Conservation (phyloP, 1,284 basidiomycete species). For the Neonothopanus nambi region DNA sequence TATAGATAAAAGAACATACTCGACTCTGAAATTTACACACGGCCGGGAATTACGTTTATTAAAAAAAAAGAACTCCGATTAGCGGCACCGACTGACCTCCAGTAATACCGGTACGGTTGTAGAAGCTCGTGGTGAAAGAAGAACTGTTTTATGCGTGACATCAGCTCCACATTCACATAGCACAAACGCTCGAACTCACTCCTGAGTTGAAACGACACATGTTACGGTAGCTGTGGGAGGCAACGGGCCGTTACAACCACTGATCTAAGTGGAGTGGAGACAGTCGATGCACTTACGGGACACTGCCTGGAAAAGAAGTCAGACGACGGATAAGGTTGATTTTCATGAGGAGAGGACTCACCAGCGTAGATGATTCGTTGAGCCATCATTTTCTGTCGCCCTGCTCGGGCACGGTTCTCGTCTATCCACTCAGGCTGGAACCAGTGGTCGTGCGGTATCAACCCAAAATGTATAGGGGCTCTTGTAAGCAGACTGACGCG, state of each 20-base stretch:
- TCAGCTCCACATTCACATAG: constrained; percentile 8
- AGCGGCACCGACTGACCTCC: constrained; percentile 58
- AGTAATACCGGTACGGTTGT: constrained; percentile 79
- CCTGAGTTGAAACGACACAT: constrained; percentile 89
- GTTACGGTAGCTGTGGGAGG: constrained; percentile 54
- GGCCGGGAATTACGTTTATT: not conserved
- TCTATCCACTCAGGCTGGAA: constrained; percentile 82
- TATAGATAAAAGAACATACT: constrained; percentile 29
- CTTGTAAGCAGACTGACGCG: constrained; percentile 55
- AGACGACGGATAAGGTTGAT: too few relatives aligned
- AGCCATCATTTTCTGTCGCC: constrained; percentile 59
- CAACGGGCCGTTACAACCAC: constrained; percentile 3
- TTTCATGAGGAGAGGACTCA: constrained; percentile 26
- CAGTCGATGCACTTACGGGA: constrained; percentile 42
- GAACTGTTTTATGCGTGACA: constrained; percentile 44
- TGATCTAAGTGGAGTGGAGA: too few relatives aligned
- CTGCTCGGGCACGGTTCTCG: constrained; percentile 63
- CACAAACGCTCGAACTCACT: constrained; percentile 40
- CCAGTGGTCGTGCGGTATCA: constrained; percentile 77
- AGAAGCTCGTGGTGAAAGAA: constrained; percentile 79
- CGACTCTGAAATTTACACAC: constrained; percentile 32
- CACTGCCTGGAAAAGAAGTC: constrained; percentile 39
- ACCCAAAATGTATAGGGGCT: constrained; percentile 64
- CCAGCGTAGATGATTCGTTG: constrained; percentile 74
- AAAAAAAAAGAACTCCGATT: constrained; percentile 12